Conservation (phyloP, 768 basidiomycete genomes). For the Exidia glandulosa region DNA sequence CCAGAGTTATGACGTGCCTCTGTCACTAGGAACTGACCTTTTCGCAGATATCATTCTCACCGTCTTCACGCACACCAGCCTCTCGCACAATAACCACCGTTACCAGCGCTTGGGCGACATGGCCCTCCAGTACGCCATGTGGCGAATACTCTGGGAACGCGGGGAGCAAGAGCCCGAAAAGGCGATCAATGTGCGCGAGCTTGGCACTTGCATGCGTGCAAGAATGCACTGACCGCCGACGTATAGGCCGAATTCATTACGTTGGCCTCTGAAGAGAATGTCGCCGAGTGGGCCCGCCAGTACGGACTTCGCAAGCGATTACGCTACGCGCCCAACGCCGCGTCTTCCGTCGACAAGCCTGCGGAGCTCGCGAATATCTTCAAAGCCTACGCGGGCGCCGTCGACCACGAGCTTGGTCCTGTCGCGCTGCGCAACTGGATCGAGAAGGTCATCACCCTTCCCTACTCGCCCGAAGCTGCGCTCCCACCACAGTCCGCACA, state of each 20-base stretch:
- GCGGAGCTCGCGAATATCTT: not conserved
- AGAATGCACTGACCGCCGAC: not conserved
- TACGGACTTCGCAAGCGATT: not conserved
- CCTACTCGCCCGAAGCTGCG: not conserved
- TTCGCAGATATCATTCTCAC: not conserved
- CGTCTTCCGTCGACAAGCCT: not conserved
- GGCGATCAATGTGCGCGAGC: not conserved
- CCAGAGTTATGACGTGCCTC: not conserved
- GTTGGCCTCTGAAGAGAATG: not conserved
- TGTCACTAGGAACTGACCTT: not conserved
- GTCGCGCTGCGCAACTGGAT: not conserved
- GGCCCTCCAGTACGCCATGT: not conserved
- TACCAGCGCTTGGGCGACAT: not conserved
- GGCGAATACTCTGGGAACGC: not conserved
- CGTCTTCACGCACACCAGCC: not conserved
- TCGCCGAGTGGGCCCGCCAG: not conserved
- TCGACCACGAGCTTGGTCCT: not conserved
- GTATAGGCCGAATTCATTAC: not conserved
- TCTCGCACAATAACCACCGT: not conserved
- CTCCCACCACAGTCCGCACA: conserved; percentile 19
- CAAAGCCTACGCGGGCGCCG: not conserved
- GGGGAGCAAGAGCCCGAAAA: not conserved
- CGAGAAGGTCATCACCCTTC: not conserved
- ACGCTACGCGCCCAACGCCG: not conserved
- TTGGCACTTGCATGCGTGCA: not conserved